Conservation (phyloP, 352 stramenopile genomes). For the Phytophthora podocarpi region DNA sequence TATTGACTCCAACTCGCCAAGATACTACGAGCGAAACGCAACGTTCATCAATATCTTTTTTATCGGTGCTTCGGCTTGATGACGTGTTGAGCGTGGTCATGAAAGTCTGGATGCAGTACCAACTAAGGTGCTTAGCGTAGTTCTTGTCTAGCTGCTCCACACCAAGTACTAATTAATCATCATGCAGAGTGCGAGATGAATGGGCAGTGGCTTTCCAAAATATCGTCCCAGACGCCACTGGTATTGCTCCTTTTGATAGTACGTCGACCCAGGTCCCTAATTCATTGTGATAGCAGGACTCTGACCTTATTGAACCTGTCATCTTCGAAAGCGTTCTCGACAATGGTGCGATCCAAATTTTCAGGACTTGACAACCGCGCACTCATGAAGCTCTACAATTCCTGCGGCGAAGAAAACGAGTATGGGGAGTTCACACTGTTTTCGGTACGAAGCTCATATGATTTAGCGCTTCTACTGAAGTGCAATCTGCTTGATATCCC, state of each 20-base stretch:
- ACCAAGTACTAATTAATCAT: background rate
- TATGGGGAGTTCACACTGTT: slow-evolving; percentile 72
- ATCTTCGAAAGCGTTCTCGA: slow-evolving; percentile 48
- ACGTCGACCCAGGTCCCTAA: slow-evolving; percentile 1
- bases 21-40: slow-evolving; percentile 5
- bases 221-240: slow-evolving; percentile 63
- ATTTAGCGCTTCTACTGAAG: slow-evolving; percentile 11
- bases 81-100: slow-evolving; percentile 76
- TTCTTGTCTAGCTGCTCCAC: background rate
- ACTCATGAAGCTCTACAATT: slow-evolving; percentile 75
- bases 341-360: slow-evolving; percentile 62
- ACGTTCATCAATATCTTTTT: slow-evolving; percentile 4
- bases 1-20: slow-evolving; percentile 14
- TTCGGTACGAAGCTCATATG: slow-evolving; percentile 41
- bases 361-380: slow-evolving; percentile 48
- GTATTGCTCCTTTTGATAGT: slow-evolving; percentile 68
- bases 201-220: slow-evolving; percentile 69
- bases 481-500: background rate
- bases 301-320: background rate
- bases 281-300: too few relatives aligned
- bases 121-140: slow-evolving; percentile 42
- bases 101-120: slow-evolving; percentile 71
- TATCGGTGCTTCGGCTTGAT: slow-evolving; percentile 58
- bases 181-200: slow-evolving; percentile 54
- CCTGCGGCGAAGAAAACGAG: slow-evolving; percentile 84